These are phyloP conservation scores for Cavenderia fasciculata DNA, from an alignment of 78 protist genomes.

Conservation along the genomic window DNA sequence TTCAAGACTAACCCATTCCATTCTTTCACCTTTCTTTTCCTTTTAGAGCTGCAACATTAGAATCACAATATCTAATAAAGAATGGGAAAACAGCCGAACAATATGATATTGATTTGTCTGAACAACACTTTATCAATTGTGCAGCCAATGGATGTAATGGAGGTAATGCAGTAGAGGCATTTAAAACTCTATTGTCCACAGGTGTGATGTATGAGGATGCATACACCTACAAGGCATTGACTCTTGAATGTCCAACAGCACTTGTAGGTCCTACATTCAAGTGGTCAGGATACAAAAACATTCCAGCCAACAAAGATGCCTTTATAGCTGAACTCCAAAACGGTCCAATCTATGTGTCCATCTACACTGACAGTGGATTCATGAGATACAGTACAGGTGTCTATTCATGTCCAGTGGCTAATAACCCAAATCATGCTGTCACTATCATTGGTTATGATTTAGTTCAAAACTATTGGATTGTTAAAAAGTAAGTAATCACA, in stretches of 20 bases:
- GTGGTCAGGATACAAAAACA: conserved; percentile 19
- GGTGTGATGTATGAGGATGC: conserved; percentile 5
- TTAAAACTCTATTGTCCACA: not conserved
- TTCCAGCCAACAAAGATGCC: not conserved
- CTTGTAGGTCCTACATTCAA: not conserved
- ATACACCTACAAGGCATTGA: not conserved
- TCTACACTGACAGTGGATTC: not conserved
- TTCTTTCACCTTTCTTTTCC: no score
- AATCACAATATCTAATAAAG: conserved; percentile 12
- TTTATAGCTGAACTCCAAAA: conserved; percentile 6
- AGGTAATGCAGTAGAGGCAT: conserved; percentile 18
- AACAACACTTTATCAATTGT: conserved; percentile 48
- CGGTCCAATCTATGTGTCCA: conserved; percentile 35
- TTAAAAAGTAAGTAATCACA: no score
- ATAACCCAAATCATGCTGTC: conserved; percentile 10
- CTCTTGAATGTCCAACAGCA: not conserved
- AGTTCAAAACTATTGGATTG: no score
- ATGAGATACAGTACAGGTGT: not conserved
- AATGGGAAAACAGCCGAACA: not conserved
- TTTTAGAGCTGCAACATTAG: conserved; percentile 8
- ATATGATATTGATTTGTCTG: conserved; percentile 15
- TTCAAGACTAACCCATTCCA: no score
- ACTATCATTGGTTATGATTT: no score
- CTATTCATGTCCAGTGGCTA: not conserved
- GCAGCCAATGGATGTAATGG: conserved; percentile 45